Base-by-base conservation (phyloP, 2,329 filamentous ascomycete species). In the Aureobasidium mangrovei region DNA sequence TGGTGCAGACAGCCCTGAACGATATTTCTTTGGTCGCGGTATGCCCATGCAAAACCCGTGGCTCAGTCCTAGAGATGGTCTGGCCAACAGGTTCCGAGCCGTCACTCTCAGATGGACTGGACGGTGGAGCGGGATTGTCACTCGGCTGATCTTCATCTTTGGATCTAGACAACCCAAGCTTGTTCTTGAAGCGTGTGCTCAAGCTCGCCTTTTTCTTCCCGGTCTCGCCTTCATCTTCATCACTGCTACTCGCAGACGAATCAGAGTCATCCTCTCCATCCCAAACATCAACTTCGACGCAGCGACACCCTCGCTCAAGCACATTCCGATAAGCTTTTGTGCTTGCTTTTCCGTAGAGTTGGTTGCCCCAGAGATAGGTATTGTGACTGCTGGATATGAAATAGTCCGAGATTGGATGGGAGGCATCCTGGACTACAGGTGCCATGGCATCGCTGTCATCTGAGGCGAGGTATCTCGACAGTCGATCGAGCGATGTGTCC, bases 311-410 rank as follows among this genome's bases (percentile, higher is more conserved):
- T 49, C 82, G 79, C 35, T 80, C 75, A 9, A 96, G 80, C 9
- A 87, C 87, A 65, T 83, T 81, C 61, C 79, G 85, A 70, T 96
- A 96, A 9, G 85, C 82, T 55, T 90, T 83, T 0, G 85, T 82
- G 29, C 85, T 89, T 57, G 87, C 85, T 57, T 82, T 81, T 44
- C 88, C 89, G 57, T 82, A 84, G 39, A 93, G 76, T 69, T 96
- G 91, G 63, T 95, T 90, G 2, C 91, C 91, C 2, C 84, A 84
- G 40, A 95, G 75, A 67, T 95, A 96, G 0, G 91, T 96, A 67
- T 96, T 96, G 74, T 96, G 91, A 65, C 89, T 95, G 61, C 88
- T 94, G 58, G 85, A 95, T 67, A 96, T 91, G 69, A 89, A 96
- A 72, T 96, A 96, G 66, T 94, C 89, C 44, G 85, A 88, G 56